These are phyloP conservation scores for Ophiostoma himal-ulmi DNA, from an alignment of 2,329 filamentous ascomycete species.

Conservation along the genomic window DNA sequence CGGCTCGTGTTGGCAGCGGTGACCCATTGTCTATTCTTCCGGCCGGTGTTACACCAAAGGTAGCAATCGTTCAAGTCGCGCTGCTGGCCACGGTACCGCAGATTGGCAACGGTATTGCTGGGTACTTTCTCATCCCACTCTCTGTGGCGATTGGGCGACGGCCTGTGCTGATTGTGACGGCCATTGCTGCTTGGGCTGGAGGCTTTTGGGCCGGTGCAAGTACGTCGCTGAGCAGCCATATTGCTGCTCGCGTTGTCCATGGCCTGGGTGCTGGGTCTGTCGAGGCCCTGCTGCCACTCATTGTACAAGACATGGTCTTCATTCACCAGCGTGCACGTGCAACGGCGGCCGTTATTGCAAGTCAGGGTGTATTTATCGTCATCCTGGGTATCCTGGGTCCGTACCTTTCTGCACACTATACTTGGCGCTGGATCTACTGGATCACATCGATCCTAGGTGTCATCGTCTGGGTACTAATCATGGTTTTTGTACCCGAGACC, in stretches of 20 bases:
- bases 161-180: constrained; percentile 34
- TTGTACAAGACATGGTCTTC: constrained; percentile 38
- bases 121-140: not conserved
- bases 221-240: constrained; percentile 28
- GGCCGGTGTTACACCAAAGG: not conserved
- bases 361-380: constrained; percentile 31
- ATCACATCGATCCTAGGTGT: constrained; percentile 34
- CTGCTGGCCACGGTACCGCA: not conserved
- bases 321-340: constrained; percentile 33
- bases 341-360: constrained; percentile 22
- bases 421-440: constrained; percentile 37
- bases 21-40: not conserved
- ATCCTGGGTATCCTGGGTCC: constrained; percentile 32
- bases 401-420: constrained; percentile 32
- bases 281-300: constrained; percentile 36
- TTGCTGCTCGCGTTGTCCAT: constrained; percentile 34
- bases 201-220: constrained; percentile 36
- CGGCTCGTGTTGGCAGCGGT: not conserved
- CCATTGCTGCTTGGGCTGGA: constrained; percentile 34
- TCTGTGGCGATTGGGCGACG: not conserved
- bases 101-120: not conserved
- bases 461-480: constrained; percentile 34
- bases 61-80: not conserved
- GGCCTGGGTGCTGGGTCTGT: constrained; percentile 36
- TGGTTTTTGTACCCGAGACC: constrained; percentile 20